A percentile compares a stretch with the other conserved stretches of the same genome.
These are phyloP conservation scores for Saccharum hybrid DNA, from an alignment of 202 grass and related monocot species.

Conservation along the genomic window DNA sequence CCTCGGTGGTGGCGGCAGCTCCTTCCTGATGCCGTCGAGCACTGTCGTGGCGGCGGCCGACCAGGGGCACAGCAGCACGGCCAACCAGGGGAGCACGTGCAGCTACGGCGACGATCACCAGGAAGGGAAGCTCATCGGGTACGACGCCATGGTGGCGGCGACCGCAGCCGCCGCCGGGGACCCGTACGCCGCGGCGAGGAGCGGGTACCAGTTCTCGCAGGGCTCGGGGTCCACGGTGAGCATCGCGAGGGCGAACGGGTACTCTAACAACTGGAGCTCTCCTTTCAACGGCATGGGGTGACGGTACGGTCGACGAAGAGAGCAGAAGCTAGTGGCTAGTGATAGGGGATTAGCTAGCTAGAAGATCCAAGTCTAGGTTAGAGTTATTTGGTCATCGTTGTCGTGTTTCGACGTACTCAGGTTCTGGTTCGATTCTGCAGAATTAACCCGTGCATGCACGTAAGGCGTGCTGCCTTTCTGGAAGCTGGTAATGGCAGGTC, in stretches of 20 bases:
- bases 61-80: constrained; percentile 63
- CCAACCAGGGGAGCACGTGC: constrained; percentile 62
- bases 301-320: constrained; percentile 11
- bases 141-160: constrained; percentile 53
- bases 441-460: constrained; percentile 26
- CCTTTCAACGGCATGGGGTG: constrained; percentile 75
- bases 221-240: constrained; percentile 58
- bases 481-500: constrained; percentile 74
- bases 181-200: constrained; percentile 54
- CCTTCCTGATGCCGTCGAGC: constrained; percentile 55
- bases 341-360: constrained; percentile 56
- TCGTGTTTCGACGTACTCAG: constrained; percentile 24
- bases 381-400: constrained; percentile 30
- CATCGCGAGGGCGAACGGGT: constrained; percentile 63
- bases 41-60: constrained; percentile 28
- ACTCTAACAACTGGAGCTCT: constrained; percentile 66
- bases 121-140: constrained; percentile 53
- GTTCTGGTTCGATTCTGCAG: constrained; percentile 10
- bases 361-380: constrained; percentile 41
- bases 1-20: constrained; percentile 37
- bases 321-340: constrained; percentile 29
- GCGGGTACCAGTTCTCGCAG: constrained; percentile 76
- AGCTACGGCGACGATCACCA: constrained; percentile 49
- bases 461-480: constrained; percentile 50
- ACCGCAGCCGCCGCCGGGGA: constrained; percentile 36